Evolutionary conservation across 2,329 filamentous ascomycete genomes (phyloP).

Genomic region (Lomentospora prolificans): DNA sequence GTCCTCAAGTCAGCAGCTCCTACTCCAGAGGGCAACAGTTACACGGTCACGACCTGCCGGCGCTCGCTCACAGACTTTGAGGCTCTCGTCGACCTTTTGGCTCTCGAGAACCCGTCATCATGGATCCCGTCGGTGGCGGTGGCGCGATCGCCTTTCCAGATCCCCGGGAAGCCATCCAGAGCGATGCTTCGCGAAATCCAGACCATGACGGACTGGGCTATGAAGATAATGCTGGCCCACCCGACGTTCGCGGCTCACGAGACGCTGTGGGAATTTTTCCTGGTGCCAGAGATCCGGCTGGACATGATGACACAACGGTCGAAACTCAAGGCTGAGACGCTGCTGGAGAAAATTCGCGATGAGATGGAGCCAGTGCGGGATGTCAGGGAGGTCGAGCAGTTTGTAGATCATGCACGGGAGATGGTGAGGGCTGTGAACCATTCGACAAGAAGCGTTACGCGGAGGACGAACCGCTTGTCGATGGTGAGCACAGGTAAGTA

Average conservation of each 20-base stretch:
- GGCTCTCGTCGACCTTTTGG: slow-evolving; percentile 72
- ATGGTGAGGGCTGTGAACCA: slow-evolving; percentile 79
- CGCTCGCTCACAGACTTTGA: slow-evolving; percentile 85
- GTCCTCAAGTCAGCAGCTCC: slow-evolving; percentile 91
- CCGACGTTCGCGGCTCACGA: slow-evolving; percentile 93
- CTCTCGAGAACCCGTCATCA: slow-evolving; percentile 85
- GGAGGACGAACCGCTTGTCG: slow-evolving; percentile 63
- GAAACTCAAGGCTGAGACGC: slow-evolving; percentile 72
- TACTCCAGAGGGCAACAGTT: slow-evolving; percentile 67
- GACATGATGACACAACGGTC: slow-evolving; percentile 86
- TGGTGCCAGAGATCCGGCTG: slow-evolving; percentile 86
- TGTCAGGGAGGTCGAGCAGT: slow-evolving; percentile 81
- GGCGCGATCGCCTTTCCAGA: slow-evolving; percentile 79
- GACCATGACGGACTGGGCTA: slow-evolving; percentile 72
- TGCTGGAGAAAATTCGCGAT: slow-evolving; percentile 76
- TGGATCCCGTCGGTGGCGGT: slow-evolving; percentile 78
- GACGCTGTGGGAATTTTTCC: slow-evolving; percentile 97
- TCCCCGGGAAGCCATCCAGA: slow-evolving; percentile 83
- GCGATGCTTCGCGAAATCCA: slow-evolving; percentile 83
- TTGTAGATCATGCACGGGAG: slow-evolving; percentile 83
- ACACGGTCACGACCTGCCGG: slow-evolving; percentile 89
- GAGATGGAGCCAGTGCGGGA: slow-evolving; percentile 80
- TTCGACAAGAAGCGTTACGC: slow-evolving; percentile 71
- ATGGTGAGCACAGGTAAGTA: slow-evolving; percentile 10
- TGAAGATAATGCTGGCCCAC: slow-evolving; percentile 77